Evolutionary conservation across 441 rosid species (phyloP).

Genomic region (Cnidoscolus chayamansa): DNA sequence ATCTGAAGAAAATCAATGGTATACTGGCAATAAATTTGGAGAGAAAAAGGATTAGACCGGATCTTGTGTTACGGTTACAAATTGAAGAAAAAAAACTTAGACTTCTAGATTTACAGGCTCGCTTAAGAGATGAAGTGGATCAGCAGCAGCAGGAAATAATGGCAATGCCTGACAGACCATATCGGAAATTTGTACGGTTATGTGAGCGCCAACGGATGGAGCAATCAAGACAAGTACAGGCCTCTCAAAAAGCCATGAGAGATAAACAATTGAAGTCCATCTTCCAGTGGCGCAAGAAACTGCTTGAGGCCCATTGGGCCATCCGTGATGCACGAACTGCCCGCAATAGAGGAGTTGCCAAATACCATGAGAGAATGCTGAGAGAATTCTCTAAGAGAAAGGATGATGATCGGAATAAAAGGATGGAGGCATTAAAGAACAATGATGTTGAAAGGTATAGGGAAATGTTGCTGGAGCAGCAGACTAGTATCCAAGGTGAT

Average conservation of each 20-base stretch:
- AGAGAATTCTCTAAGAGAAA: slow-evolving; percentile 95
- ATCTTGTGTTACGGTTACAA: slow-evolving; percentile 96
- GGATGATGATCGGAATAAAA: slow-evolving; percentile 93
- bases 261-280: slow-evolving; percentile 97
- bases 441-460: slow-evolving; percentile 99
- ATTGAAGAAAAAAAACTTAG: slow-evolving; percentile 94
- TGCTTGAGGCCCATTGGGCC: slow-evolving; percentile 97
- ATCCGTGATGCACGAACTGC: slow-evolving; percentile 99
- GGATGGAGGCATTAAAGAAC: slow-evolving; percentile 99
- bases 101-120: slow-evolving; percentile 79
- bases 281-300: slow-evolving; percentile 99
- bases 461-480: slow-evolving; percentile 98
- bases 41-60: slow-evolving; percentile 98
- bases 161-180: slow-evolving; percentile 99
- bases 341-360: slow-evolving; percentile 98
- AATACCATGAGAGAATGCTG: slow-evolving; percentile 95
- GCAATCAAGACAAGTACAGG: slow-evolving; percentile 85
- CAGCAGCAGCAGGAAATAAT: slow-evolving; percentile 97
- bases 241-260: slow-evolving; percentile 76
- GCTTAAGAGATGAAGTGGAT: slow-evolving; percentile 93
- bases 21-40: slow-evolving; percentile 86
- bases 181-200: slow-evolving; percentile 93
- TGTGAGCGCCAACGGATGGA: slow-evolving; percentile 98
- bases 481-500: slow-evolving; percentile 83
- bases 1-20: slow-evolving; percentile 81